These are phyloP conservation scores for Collariella sp. DNA, from an alignment of 495 filamentous ascomycete species.

Conservation along the genomic window DNA sequence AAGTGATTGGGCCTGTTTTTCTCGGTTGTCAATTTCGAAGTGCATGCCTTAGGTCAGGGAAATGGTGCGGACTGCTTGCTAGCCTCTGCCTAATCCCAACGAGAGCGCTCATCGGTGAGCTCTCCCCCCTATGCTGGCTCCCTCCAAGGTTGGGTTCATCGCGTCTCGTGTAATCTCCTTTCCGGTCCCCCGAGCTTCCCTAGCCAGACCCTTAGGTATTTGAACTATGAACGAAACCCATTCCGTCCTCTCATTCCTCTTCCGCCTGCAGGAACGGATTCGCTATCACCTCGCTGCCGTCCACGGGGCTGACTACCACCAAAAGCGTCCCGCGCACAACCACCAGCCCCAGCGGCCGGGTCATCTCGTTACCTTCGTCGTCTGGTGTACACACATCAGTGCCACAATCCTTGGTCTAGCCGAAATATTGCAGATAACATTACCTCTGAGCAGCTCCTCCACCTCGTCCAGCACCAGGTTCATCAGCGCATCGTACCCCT, in stretches of 20 bases:
- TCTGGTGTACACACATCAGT: conserved; percentile 41
- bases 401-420: neutral
- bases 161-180: too few relatives aligned
- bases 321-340: conserved; percentile 89
- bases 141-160: too few relatives aligned
- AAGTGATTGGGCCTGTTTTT: too few relatives aligned
- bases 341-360: conserved; percentile 76
- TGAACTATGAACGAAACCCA: neutral
- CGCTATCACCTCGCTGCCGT: conserved; percentile 90
- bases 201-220: neutral
- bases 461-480: conserved; percentile 94
- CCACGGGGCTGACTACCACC: conserved; percentile 82
- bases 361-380: conserved; percentile 81
- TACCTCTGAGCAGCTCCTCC: conserved; percentile 80
- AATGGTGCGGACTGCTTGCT: too few relatives aligned
- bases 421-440: neutral
- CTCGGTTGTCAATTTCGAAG: too few relatives aligned
- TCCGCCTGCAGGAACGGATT: conserved; percentile 77
- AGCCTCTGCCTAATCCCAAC: too few relatives aligned
- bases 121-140: too few relatives aligned
- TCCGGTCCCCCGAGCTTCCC: too few relatives aligned
- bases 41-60: too few relatives aligned
- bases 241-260: neutral
- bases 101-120: too few relatives aligned
- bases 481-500: conserved; percentile 95